Evolutionary conservation across 768 basidiomycete genomes (phyloP).

Genomic region (Leucocoprinus birnbaumii): DNA sequence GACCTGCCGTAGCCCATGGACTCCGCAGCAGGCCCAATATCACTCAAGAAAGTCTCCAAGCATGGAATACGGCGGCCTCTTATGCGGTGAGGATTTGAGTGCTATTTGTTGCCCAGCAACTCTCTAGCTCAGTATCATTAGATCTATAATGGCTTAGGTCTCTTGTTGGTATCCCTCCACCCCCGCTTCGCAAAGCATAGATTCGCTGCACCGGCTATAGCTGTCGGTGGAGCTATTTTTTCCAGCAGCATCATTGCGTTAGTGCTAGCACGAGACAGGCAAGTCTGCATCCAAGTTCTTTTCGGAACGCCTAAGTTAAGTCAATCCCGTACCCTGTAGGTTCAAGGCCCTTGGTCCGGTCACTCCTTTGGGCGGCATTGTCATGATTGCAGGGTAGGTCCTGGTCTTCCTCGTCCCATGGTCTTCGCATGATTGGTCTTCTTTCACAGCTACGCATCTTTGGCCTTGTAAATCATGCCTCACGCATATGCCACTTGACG

Average conservation of each 20-base stretch:
- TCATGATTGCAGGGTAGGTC: conserved; percentile 69
- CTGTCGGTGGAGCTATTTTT: conserved; percentile 53
- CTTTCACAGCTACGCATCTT: conserved; percentile 14
- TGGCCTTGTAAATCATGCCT: conserved; percentile 11
- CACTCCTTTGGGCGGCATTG: conserved; percentile 61
- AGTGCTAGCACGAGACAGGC: conserved; percentile 47
- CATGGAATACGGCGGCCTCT: conserved; percentile 61
- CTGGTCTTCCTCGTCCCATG: neutral
- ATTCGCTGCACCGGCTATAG: conserved; percentile 69
- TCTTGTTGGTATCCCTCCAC: conserved; percentile 62
- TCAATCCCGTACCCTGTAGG: conserved; percentile 19
- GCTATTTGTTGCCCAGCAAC: neutral
- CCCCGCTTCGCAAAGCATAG: conserved; percentile 54
- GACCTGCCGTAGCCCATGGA: conserved; percentile 41
- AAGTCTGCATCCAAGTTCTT: no score
- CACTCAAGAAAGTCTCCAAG: conserved; percentile 48
- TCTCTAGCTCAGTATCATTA: conserved; percentile 19
- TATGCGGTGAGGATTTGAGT: conserved; percentile 49
- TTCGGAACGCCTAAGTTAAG: no score
- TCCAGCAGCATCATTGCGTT: conserved; percentile 61
- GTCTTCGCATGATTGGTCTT: neutral
- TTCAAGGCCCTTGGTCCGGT: conserved; percentile 57
- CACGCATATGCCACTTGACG: neutral
- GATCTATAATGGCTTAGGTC: conserved; percentile 68
- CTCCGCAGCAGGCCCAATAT: conserved; percentile 46